Base-by-base conservation (phyloP, 1,284 basidiomycete genomes). In the Hortiboletus rubellus region DNA sequence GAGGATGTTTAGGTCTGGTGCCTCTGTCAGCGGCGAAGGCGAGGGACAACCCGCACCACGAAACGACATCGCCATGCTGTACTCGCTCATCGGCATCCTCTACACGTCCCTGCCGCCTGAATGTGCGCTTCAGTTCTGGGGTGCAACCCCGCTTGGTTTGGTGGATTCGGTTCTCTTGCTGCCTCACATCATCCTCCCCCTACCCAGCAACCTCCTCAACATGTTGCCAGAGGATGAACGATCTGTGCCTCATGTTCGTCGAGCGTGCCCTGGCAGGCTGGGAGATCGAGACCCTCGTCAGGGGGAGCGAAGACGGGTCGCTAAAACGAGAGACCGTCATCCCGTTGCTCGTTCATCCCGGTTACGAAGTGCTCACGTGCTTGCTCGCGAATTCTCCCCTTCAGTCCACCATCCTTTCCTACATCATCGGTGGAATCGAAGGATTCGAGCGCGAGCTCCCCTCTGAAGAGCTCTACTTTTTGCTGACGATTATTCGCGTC, bases 51-150 rank as follows among this genome's bases (percentile, higher is more conserved):
- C 73, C 2, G 24, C 66, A 3, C 84, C 87, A 3, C 83, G 92
- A 1, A 91, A 88, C 66, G 91, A 96, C 66, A 89, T 94, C 59
- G 92, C 93, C 42, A 84, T 89, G 60, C 78, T 96, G 40, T 94
- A 93, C 68, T 81, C 86, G 1, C 85, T 97, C 66, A 85, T 96
- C 51, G 91, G 94, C 7, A 76, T 89, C 3, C 78, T 97, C 10
- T 97, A 94, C 71, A 79, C 83, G 8, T 79, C 82, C 14, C 81
- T 93, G 14, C 86, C 91, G 1, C 76, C 83, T 0, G 94, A 96
- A 66, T 79, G 83, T 34, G 92, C 89, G 0, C 76, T 94, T 33
- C 87, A 91, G 61, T 92, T 93, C 66, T 97, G 22, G 22, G 22
- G 22, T 22, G 22, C 22, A 22, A 22, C 22, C 22, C 22, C 22